phyloP scores from a whole-genome alignment of 2,329 filamentous ascomycete genomes.

The Aspergillus nomiae region DNA sequence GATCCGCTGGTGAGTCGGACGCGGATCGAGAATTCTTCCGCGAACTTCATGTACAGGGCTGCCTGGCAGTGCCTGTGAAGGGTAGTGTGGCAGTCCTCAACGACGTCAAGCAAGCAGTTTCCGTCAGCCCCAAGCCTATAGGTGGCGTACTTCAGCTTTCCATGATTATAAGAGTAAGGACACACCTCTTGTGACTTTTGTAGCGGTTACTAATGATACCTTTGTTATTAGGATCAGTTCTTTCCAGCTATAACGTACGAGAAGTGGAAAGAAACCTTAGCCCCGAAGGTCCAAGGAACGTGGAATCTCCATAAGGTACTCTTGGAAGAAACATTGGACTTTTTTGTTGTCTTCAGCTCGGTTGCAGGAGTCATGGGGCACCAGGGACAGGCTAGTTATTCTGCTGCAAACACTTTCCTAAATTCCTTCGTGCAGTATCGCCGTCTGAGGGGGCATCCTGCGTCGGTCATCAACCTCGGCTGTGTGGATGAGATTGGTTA shows the following conservation, averaged over 20 bases:
- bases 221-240: neutral
- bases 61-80: conserved; percentile 17
- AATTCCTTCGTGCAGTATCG: conserved; percentile 2
- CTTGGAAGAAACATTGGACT: conserved; percentile 33
- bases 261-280: conserved; percentile 39
- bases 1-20: conserved; percentile 17
- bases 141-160: conserved; percentile 25
- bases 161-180: conserved; percentile 13
- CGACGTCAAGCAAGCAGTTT: conserved; percentile 21
- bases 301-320: conserved; percentile 38
- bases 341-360: conserved; percentile 47
- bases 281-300: conserved; percentile 44
- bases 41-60: conserved; percentile 27
- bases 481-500: conserved; percentile 1
- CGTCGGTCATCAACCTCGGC: conserved; percentile 6
- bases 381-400: conserved; percentile 48
- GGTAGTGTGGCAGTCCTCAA: conserved; percentile 22
- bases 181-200: neutral
- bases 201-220: neutral
- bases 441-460: neutral
- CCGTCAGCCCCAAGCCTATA: conserved; percentile 12
- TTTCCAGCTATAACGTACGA: conserved; percentile 34
- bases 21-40: conserved; percentile 18
- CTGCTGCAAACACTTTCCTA: conserved; percentile 43
- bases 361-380: conserved; percentile 49